phyloP scores from a whole-genome alignment of 2,329 filamentous ascomycete species.

The Xylariomycetidae sp. region DNA sequence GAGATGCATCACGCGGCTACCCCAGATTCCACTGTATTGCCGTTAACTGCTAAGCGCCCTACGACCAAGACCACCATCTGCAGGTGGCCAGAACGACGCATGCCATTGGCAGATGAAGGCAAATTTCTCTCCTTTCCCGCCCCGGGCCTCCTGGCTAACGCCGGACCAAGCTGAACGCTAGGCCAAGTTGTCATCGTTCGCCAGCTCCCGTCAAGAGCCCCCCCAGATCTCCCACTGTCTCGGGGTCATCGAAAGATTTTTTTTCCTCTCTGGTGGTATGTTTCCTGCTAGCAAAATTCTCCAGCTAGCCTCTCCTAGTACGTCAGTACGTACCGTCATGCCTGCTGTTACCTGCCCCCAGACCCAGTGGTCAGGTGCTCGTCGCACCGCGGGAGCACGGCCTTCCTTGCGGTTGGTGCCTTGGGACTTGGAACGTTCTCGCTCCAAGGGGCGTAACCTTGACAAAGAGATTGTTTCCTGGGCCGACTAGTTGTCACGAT shows the following conservation, averaged over 20 bases:
- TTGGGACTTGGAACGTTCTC: constrained; percentile 16
- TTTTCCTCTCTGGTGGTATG: constrained; percentile 8
- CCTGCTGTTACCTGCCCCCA: constrained; percentile 9
- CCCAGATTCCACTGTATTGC: constrained; percentile 24
- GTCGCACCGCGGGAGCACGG: background rate
- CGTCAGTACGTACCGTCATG: constrained; percentile 14
- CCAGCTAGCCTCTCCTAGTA: constrained; percentile 7
- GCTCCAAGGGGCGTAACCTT: constrained; percentile 16
- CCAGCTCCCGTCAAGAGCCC: too few species aligned
- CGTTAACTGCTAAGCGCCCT: constrained; percentile 24
- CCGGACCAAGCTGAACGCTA: too few species aligned
- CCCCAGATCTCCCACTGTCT: too few species aligned
- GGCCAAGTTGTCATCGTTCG: too few species aligned
- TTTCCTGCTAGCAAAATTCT: too few species aligned
- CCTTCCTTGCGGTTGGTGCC: too few species aligned
- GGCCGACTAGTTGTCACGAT: constrained; percentile 10
- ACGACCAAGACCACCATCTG: constrained; percentile 5
- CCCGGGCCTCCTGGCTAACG: too few species aligned
- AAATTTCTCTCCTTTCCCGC: constrained; percentile 8
- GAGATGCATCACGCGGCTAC: constrained; percentile 23
- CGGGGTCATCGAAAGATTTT: constrained; percentile 13
- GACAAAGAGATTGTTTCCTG: constrained; percentile 21
- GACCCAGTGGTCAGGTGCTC: constrained; percentile 11
- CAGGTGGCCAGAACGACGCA: too few species aligned
- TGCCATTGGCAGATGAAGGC: too few species aligned